A percentile compares a stretch with the other conserved stretches of the same genome.
These are phyloP conservation scores for Starmera stellimalicola DNA, from an alignment of 1,139 yeast genomes.

Conservation along the genomic window DNA sequence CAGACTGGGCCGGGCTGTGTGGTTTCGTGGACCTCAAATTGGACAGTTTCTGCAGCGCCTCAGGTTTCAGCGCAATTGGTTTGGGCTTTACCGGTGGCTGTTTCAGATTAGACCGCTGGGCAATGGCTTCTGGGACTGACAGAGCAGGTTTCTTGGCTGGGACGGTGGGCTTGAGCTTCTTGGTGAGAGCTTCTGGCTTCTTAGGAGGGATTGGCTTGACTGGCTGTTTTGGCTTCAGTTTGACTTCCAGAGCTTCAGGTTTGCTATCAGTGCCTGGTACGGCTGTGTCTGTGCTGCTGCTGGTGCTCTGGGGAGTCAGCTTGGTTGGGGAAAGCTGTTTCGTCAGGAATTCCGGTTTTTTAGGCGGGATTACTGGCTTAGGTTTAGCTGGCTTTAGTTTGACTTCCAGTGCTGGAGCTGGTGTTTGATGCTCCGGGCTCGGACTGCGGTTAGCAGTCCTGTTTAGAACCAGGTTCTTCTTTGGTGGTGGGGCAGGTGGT, in stretches of 20 bases:
- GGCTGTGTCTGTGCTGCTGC: no score
- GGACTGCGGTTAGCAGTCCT: not conserved
- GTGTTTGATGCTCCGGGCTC: not conserved
- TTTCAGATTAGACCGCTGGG: no score
- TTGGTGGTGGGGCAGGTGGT: not conserved
- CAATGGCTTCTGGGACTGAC: conserved; percentile 9
- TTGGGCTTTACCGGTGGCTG: conserved; percentile 1
- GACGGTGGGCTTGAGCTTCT: conserved; percentile 12
- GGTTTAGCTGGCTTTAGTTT: conserved; percentile 8
- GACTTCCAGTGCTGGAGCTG: no score
- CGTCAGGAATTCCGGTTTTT: conserved; percentile 5
- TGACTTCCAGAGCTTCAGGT: not conserved
- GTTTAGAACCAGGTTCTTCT: not conserved
- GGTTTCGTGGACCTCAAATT: no score
- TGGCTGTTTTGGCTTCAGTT: not conserved
- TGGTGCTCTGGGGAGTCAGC: no score
- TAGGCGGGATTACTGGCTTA: not conserved
- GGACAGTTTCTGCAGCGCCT: conserved; percentile 8
- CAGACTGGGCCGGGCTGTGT: no score
- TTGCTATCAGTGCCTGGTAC: not conserved
- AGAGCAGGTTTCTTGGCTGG: conserved; percentile 19
- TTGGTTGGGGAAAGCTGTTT: conserved; percentile 2
- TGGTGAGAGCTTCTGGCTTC: conserved; percentile 5
- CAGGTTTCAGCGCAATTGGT: conserved; percentile 6
- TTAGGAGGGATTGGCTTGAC: conserved; percentile 1